These are phyloP conservation scores for Russula virescens DNA, from an alignment of 768 basidiomycete genomes.

Conservation along the genomic window DNA sequence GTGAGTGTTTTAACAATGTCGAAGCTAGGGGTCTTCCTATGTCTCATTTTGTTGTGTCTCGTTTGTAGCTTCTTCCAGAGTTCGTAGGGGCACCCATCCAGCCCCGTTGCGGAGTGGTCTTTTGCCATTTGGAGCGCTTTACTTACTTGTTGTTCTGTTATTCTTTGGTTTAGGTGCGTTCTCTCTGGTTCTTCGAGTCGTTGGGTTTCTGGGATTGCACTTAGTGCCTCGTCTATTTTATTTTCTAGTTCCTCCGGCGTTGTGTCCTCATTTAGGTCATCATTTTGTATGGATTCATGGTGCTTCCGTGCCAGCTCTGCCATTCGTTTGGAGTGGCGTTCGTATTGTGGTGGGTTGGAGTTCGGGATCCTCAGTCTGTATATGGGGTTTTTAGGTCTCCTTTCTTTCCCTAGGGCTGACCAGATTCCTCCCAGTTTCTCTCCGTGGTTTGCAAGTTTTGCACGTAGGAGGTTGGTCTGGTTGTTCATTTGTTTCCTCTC, in stretches of 20 bases:
- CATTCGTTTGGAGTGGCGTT: not conserved
- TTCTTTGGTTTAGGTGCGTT: too few species aligned
- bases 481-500: too few species aligned
- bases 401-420: not conserved
- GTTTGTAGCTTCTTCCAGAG: not conserved
- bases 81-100: constrained; percentile 3
- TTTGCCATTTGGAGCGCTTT: not conserved
- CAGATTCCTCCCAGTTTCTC: not conserved
- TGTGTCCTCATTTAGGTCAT: not conserved
- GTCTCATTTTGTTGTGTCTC: rapidly evolving
- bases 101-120: not conserved
- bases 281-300: not conserved
- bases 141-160: too few species aligned
- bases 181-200: too few species aligned
- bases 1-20: not conserved
- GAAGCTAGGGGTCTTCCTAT: not conserved
- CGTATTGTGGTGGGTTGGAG: not conserved
- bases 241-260: not conserved
- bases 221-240: rapidly evolving
- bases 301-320: not conserved
- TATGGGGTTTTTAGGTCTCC: not conserved
- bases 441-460: not conserved
- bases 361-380: not conserved
- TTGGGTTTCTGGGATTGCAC: not conserved
- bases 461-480: not conserved